Conservation (phyloP, 345 rosid genomes). For the Melaleuca alternifolia region DNA sequence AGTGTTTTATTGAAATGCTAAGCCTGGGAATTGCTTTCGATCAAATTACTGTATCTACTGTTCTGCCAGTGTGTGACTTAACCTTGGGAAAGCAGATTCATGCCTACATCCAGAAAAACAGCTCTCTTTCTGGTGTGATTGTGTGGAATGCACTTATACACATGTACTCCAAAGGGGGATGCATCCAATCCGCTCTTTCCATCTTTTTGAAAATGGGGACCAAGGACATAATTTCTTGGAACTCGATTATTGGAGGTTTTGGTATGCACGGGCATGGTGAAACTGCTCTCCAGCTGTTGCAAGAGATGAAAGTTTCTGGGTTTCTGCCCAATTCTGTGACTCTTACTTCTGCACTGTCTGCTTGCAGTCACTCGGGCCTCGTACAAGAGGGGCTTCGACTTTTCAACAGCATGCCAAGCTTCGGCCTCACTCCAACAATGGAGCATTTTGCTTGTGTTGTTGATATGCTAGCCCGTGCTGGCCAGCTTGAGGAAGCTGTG, state of each 20-base stretch:
- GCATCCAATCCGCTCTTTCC: conserved; percentile 8
- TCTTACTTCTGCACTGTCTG: conserved; percentile 20
- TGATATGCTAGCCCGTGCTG: conserved; percentile 33
- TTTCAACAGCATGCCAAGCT: conserved; percentile 7
- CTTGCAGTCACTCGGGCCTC: conserved; percentile 27
- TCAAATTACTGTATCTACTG: conserved; percentile 23
- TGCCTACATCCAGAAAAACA: conserved; percentile 9
- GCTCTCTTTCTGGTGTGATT: conserved; percentile 3
- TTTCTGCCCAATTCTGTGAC: conserved; percentile 17
- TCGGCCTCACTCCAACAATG: conserved; percentile 8
- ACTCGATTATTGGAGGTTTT: conserved; percentile 27
- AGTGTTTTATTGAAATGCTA: conserved; percentile 16
- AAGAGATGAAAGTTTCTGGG: conserved; percentile 14
- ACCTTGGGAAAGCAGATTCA: conserved; percentile 22
- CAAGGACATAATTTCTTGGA: conserved; percentile 33
- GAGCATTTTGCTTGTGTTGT: conserved; percentile 28
- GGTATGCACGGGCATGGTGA: conserved; percentile 26
- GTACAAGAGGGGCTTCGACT: conserved; percentile 23
- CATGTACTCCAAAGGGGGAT: conserved; percentile 32
- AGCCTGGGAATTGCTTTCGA: conserved; percentile 8
- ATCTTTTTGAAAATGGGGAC: conserved; percentile 11
- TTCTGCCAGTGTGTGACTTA: conserved; percentile 24
- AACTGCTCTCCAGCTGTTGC: conserved; percentile 24
- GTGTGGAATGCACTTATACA: conserved; percentile 27
- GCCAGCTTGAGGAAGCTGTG: conserved; percentile 19